Evolutionary conservation across 495 filamentous ascomycete species (phyloP), one percentile per base, ranked within the genome.

Genomic region (Mytilinidion resinicola): DNA sequence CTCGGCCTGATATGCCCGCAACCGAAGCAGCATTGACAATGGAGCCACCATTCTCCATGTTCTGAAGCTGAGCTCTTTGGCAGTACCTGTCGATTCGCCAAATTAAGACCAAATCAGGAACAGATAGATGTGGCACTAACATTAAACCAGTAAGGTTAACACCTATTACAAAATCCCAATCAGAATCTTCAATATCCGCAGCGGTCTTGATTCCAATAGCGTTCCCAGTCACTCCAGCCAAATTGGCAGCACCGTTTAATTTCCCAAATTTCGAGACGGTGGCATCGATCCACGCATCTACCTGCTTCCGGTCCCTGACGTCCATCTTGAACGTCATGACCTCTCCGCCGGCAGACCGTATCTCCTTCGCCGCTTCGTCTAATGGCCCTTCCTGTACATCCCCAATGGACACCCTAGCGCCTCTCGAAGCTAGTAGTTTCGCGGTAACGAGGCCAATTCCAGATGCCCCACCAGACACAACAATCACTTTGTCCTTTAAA

Each of bases 31-130:
- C 60, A 44, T 57, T 57, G 12, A 63, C 55, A 36, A 63, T 63
- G 9, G 60, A 49, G n/a, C 53, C 60, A 17, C 60, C 60, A 15
- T 55, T 19, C 19, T 33, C 37, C 19, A 61, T 20, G 9, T 60
- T 21, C 25, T 30, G 53, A 33, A 61, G 50, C 36, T 61, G 56
- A 1, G 59, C 43, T 7, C 59, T 20, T 21, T 48, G 53, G 36
- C 59, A 56, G 41, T 61, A 54, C 56, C 46, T 59, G 19, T 36
- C 34, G 64, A 25, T 33, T 62, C 67, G 42, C 62, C 64, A n/a
- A 64, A 55, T 35, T 69, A 37, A 66, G 12, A 66, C 60, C 11
- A 54, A 53, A 70, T 58, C 11, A 56, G 42, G 39, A 21, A 44
- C 38, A 19, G 11, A 34, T 4, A 9, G 19, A 25, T 12, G 14